Base-by-base conservation (phyloP, 2,329 filamentous ascomycete genomes). In the Sporothrix luriei region DNA sequence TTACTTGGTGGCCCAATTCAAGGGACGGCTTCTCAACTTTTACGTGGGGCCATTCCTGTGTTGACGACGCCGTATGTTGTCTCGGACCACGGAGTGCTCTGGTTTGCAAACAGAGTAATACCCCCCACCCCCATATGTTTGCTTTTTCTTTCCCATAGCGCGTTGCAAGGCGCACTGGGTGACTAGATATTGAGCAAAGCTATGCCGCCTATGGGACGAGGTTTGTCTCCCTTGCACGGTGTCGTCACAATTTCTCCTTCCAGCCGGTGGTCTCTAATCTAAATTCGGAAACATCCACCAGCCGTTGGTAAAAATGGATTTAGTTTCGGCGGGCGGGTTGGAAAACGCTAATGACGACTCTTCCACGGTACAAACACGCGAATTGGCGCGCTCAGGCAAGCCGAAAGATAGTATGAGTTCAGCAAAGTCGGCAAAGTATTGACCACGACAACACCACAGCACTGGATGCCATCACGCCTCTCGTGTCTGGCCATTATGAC, bases 231-330 rank as follows among this genome's bases (percentile, higher is more conserved):
- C 57, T 26, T 62, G 46, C 38, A 38, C 21, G n/a, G 38, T 66
- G 62, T 66, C 62, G 46, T 66, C 62, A 52, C 46, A 52, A 33
- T 51, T 21, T 51, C 46, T 52, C 48, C 48, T 66, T 52, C n/a
- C 29, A 40, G 43, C 24, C 61, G 24, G 19, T 24, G 3, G 3
- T 65, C 26, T 51, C 61, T 33, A 51, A 51, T 51, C 46, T 51
- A 65, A 29, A 65, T 65, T 46, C 61, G 61, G 61, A 14, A 29
- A 21, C 61, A 49, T 43, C 46, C 43, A 38, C 43, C 24, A 51
- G 59, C 40, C 16, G 21, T 64, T 64, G 59, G 11, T 64, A 33
- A 49, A 49, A 65, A 43, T 43, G 48, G 6, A n/a, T 10, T n/a
- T n/a, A 21, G 6, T 49, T 7, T 21, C 48, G 19, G 21, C 16